Evolutionary conservation across 2,329 filamentous ascomycete genomes (phyloP).

Genomic region (Penicillium sp.): DNA sequence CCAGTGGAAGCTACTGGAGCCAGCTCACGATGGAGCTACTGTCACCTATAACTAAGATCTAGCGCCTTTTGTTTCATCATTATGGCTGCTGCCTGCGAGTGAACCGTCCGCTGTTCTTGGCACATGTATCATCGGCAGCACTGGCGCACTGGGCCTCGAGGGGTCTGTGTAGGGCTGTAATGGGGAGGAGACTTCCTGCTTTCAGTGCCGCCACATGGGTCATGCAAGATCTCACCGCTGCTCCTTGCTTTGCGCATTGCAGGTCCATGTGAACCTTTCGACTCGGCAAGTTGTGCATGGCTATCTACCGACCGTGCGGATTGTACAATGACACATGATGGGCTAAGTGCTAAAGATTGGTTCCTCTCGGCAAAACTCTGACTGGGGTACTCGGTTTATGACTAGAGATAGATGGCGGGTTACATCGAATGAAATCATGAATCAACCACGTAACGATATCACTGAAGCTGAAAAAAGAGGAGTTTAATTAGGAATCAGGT

Average conservation of each 20-base stretch:
- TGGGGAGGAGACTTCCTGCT: neutral
- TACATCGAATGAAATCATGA: constrained; percentile 12
- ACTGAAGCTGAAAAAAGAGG: neutral
- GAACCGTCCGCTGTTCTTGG: neutral
- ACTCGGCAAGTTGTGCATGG: constrained; percentile 4
- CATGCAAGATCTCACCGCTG: constrained; percentile 21
- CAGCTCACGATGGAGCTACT: constrained; percentile 62
- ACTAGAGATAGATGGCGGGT: constrained; percentile 8
- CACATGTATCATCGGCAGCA: neutral
- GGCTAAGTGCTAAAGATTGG: neutral
- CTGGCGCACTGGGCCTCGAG: neutral
- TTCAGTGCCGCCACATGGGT: constrained; percentile 8
- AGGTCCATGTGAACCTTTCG: constrained; percentile 12
- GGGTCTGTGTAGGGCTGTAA: neutral
- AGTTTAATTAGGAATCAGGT: neutral
- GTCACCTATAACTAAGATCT: constrained; percentile 27
- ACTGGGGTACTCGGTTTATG: neutral
- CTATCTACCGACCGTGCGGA: neutral
- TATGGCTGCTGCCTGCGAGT: neutral
- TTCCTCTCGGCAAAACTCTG: neutral
- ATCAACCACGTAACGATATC: constrained; percentile 8
- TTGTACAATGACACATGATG: neutral
- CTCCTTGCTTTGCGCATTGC: constrained; percentile 14
- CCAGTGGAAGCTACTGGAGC: constrained; percentile 82
- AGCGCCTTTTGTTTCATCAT: neutral